Evolutionary conservation across 768 basidiomycete species (phyloP).

Genomic region (Leccinellum luteum): DNA sequence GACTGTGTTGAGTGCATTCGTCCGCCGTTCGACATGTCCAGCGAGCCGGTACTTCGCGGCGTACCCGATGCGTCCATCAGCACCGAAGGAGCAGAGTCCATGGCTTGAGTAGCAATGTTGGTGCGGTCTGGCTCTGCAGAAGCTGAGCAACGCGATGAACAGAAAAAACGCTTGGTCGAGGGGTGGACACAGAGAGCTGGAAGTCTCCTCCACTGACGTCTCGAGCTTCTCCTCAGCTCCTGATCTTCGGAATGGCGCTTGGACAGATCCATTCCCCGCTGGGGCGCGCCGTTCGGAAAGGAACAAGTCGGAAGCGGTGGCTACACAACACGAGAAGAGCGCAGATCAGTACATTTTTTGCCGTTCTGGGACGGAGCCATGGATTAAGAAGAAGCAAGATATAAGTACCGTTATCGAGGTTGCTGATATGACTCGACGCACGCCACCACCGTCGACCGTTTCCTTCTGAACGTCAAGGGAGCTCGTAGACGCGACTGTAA

Average conservation of each 20-base stretch:
- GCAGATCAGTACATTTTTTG: conserved; percentile 18
- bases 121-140: neutral
- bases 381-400: conserved; percentile 14
- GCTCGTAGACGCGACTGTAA: neutral
- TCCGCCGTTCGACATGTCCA: conserved; percentile 14
- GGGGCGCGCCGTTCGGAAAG: conserved; percentile 14
- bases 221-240: conserved; percentile 12
- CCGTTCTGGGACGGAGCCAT: conserved; percentile 13
- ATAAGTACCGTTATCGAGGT: conserved; percentile 31
- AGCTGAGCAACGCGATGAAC: conserved; percentile 11
- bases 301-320: conserved; percentile 19
- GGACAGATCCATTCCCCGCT: neutral
- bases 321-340: conserved; percentile 16
- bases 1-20: conserved; percentile 22
- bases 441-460: conserved; percentile 16
- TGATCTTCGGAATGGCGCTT: conserved; percentile 14
- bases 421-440: conserved; percentile 24
- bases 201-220: conserved; percentile 17
- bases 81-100: conserved; percentile 21
- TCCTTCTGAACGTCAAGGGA: conserved; percentile 15
- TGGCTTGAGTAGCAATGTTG: conserved; percentile 9
- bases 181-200: conserved; percentile 23
- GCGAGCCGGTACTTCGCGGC: conserved; percentile 19
- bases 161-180: conserved; percentile 5
- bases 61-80: conserved; percentile 20